Evolutionary conservation across 305 asterid genomes (phyloP), one percentile per base, ranked within the genome.

Genomic region (Ruellia speciosa): DNA sequence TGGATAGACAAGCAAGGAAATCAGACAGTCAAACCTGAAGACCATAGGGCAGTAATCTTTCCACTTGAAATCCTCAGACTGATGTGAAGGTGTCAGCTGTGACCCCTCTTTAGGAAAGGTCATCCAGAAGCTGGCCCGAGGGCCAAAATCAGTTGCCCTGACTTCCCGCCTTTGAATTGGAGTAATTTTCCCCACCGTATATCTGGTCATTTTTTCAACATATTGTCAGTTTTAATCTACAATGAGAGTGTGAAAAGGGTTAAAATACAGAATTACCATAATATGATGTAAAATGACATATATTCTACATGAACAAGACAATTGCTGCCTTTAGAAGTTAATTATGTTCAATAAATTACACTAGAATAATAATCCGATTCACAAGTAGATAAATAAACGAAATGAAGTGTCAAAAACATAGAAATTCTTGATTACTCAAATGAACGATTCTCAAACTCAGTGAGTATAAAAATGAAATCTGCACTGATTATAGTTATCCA

Each of bases 11-110:
- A n/a, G n/a, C n/a, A n/a, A n/a, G n/a, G n/a, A n/a, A n/a, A n/a
- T n/a, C n/a, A n/a, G n/a, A n/a, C n/a, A n/a, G n/a, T 58, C 84
- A 12, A n/a, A 93, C 99, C 99, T 93, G 89, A 93, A 93, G 73
- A 93, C 97, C 96, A 93, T 86, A 46, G 99, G 99, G 78, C 99
- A 89, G 59, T 89, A 93, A 71, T 90, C 97, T 77, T 93, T 93
- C 99, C 99, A 93, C 82, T 74, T 88, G 78, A 93, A 93, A 81
- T 86, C 97, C 24, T 86, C 99, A 9, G 99, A 89, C 64, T 83
- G 96, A 67, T 89, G 99, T 14, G 81, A 62, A 46, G 99, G 99
- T 51, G 99, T 86, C 71, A 86, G 65, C 63, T 89, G 94, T 48
- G 97, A 93, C 31, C 99, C 97, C 65, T 70, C 90, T 65, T 79